Base-by-base conservation (phyloP, 192 early-diverging fungal species). In the Spizellomyces punctatus region DNA sequence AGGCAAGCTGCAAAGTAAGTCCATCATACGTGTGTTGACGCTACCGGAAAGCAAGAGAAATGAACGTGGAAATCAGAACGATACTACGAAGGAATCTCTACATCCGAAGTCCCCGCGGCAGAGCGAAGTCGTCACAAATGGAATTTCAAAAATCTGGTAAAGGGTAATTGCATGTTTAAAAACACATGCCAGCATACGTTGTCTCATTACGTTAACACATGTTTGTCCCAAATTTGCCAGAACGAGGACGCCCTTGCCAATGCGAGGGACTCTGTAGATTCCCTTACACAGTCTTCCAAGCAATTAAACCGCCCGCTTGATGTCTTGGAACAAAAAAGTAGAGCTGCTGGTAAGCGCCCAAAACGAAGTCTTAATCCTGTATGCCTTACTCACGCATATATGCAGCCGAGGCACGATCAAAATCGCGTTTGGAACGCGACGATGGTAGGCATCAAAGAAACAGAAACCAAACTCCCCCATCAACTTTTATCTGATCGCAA, bases 81-180 rank as follows among this genome's bases (percentile, higher is more conserved):
- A 36, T 91, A 86, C 68, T 91, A 93, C 71, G 77, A 84, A 19
- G 91, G 91, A 22, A 82, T 90, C n/a, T 77, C 82, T 19, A 82
- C 93, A 1, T 75, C 91, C 0, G 85, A 89, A 43, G 49, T 94
- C 8, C 70, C 84, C 0, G 83, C 84, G 14, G 79, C 81, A 14
- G 88, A 85, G 47, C 77, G 88, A 8, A 93, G 90, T 6, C 81
- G 86, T n/a, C 89, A 93, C 71, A 83, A 86, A 60, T 96, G 94
- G 94, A 81, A 77, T 0, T 93, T 93, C 75, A 82, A 82, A 58
- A 77, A 77, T 46, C 8, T 72, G 52, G 75, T 76, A 64, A 22
- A 36, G 27, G 27, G 27, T 36, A 36, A 36, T 36, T 36, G 27
- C 27, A 36, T 36, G 27, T 36, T 2, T 36, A 36, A 36, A 36